phyloP scores from a whole-genome alignment of 2,329 filamentous ascomycete genomes.

The Trichoderma breve region DNA sequence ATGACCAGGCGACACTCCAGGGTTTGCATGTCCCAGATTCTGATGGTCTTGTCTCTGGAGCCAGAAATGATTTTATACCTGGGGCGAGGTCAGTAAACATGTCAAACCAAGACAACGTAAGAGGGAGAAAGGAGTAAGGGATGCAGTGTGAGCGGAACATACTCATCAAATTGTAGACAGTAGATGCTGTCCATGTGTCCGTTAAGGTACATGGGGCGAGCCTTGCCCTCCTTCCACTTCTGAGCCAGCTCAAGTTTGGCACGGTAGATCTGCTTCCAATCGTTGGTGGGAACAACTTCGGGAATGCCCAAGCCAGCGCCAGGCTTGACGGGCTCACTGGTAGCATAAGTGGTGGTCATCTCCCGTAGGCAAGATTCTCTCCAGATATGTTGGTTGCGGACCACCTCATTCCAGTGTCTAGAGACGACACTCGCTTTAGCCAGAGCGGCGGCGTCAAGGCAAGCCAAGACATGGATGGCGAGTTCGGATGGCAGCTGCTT shows the following conservation, averaged over 20 bases:
- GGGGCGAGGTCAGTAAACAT: slow-evolving; percentile 6
- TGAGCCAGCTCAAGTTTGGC: slow-evolving; percentile 72
- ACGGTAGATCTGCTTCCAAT: slow-evolving; percentile 85
- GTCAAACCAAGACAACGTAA: background rate
- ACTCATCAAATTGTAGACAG: slow-evolving; percentile 97
- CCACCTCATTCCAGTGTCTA: slow-evolving; percentile 46
- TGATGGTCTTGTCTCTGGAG: slow-evolving; percentile 90
- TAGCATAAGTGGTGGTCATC: slow-evolving; percentile 60
- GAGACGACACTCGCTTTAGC: slow-evolving; percentile 51
- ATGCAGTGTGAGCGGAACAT: slow-evolving; percentile 37
- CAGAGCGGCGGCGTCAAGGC: slow-evolving; percentile 54
- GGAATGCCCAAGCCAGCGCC: slow-evolving; percentile 60
- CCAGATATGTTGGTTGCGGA: slow-evolving; percentile 59
- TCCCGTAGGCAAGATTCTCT: slow-evolving; percentile 61
- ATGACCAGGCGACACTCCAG: slow-evolving; percentile 83
- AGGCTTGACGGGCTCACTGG: slow-evolving; percentile 49
- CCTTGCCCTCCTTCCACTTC: slow-evolving; percentile 77
- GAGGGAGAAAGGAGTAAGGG: background rate
- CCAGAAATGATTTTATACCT: slow-evolving; percentile 95
- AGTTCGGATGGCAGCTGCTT: slow-evolving; percentile 55
- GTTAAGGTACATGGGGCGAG: slow-evolving; percentile 82
- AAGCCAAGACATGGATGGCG: slow-evolving; percentile 56
- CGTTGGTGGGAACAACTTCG: slow-evolving; percentile 55
- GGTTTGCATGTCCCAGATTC: slow-evolving; percentile 92
- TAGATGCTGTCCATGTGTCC: slow-evolving; percentile 96